phyloP scores from a whole-genome alignment of 441 rosid species.

The Hura crepitans region DNA sequence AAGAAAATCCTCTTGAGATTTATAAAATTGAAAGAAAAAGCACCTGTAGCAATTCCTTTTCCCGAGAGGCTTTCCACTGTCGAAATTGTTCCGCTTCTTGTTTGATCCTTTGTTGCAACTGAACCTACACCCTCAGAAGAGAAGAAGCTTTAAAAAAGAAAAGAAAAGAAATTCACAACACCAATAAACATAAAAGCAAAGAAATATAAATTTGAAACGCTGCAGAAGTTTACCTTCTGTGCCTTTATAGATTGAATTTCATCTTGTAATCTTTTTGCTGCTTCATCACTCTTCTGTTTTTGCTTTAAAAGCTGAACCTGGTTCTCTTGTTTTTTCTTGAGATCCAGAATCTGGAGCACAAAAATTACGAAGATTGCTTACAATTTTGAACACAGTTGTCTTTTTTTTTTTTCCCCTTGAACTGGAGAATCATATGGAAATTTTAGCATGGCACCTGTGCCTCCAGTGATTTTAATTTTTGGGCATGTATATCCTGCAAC shows the following conservation, averaged over 20 bases:
- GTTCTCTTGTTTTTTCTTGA: conserved; percentile 93
- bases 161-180: conserved; percentile 1
- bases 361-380: conserved; percentile 18
- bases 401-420: not conserved
- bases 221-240: conserved; percentile 58
- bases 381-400: not conserved
- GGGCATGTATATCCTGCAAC: conserved; percentile 76
- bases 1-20: conserved; percentile 1
- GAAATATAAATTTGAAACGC: not conserved
- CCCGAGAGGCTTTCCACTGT: conserved; percentile 87
- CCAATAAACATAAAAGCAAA: not conserved
- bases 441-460: conserved; percentile 51
- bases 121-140: conserved; percentile 51
- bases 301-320: conserved; percentile 94
- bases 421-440: conserved; percentile 3
- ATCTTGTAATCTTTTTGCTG: conserved; percentile 82
- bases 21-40: conserved; percentile 14
- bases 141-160: not conserved
- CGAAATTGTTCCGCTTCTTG: conserved; percentile 93
- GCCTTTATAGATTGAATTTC: conserved; percentile 96
- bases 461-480: conserved; percentile 81
- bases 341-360: conserved; percentile 64
- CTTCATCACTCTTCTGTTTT: conserved; percentile 96
- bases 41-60: conserved; percentile 92
- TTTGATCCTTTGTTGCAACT: conserved; percentile 83